phyloP scores from a whole-genome alignment of 75 land plant genomes.

The Chamaecyparis obtusa region DNA sequence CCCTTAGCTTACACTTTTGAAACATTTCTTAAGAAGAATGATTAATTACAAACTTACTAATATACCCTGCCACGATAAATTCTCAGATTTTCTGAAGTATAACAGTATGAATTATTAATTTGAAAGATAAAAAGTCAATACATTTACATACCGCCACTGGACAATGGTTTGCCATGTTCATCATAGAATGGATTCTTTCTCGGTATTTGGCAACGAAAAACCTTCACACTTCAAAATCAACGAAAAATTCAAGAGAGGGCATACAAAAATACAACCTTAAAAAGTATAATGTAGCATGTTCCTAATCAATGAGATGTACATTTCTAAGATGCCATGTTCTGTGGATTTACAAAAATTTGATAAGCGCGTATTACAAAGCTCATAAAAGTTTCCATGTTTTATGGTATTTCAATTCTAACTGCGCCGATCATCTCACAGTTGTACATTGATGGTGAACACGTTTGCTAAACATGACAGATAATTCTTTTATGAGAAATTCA shows the following conservation, averaged over 20 bases:
- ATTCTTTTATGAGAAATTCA: not conserved
- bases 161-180: constrained; percentile 44
- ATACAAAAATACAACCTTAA: not conserved
- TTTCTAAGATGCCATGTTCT: not conserved
- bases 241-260: not conserved
- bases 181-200: constrained; percentile 63
- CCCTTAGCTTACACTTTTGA: not conserved
- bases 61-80: not conserved
- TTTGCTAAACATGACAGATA: not conserved
- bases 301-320: not conserved
- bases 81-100: not conserved
- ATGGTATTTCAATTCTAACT: not conserved
- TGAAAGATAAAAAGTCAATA: not conserved
- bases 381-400: too few relatives aligned
- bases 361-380: not conserved
- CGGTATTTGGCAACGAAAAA: constrained; percentile 86
- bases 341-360: not conserved
- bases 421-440: not conserved
- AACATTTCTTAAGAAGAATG: not conserved
- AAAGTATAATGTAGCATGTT: not conserved
- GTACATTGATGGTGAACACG: not conserved
- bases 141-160: constrained; percentile 36
- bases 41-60: not conserved
- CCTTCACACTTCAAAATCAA: constrained; percentile 68
- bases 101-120: not conserved